A percentile compares a stretch with the other conserved stretches of the same genome.
These are phyloP conservation scores for Madurella mycetomatis DNA, from an alignment of 2,329 filamentous ascomycete genomes.

Conservation along the genomic window DNA sequence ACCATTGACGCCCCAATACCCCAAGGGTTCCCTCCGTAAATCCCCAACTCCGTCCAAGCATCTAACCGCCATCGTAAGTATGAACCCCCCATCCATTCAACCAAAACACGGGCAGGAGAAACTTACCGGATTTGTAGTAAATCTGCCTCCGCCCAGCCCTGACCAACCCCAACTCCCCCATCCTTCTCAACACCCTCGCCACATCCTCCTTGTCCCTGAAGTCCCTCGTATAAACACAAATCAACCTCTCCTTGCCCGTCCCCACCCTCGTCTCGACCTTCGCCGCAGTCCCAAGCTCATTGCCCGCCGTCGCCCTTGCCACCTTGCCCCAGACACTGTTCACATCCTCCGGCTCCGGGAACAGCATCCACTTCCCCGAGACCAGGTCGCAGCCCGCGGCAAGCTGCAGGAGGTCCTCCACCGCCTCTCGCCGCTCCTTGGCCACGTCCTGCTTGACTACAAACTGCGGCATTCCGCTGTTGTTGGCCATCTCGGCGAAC, in stretches of 20 bases:
- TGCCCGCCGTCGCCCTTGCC: slow-evolving; percentile 61
- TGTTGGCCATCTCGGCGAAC: slow-evolving; percentile 41
- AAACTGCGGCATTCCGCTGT: slow-evolving; percentile 31
- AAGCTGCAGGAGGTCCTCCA: slow-evolving; percentile 54
- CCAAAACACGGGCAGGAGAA: neutral
- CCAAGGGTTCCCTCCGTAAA: slow-evolving; percentile 58
- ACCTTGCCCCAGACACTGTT: slow-evolving; percentile 62
- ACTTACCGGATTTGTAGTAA: slow-evolving; percentile 73
- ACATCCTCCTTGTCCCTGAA: slow-evolving; percentile 68
- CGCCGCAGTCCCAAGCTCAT: slow-evolving; percentile 65
- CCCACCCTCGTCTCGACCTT: slow-evolving; percentile 63
- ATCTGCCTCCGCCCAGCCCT: slow-evolving; percentile 46
- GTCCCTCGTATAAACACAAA: slow-evolving; percentile 76
- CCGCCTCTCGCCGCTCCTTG: slow-evolving; percentile 45
- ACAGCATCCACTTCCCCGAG: slow-evolving; percentile 79
- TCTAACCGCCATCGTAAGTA: slow-evolving; percentile 40
- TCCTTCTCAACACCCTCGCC: slow-evolving; percentile 57
- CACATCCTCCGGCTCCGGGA: slow-evolving; percentile 51
- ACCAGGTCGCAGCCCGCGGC: slow-evolving; percentile 56
- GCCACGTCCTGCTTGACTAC: slow-evolving; percentile 45
- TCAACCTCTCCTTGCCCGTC: slow-evolving; percentile 49
- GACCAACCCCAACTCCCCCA: slow-evolving; percentile 61
- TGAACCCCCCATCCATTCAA: neutral
- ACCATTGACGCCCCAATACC: slow-evolving; percentile 48
- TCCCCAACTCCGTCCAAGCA: slow-evolving; percentile 63